Base-by-base conservation (phyloP, 768 basidiomycete species). In the Cubamyces sp. region DNA sequence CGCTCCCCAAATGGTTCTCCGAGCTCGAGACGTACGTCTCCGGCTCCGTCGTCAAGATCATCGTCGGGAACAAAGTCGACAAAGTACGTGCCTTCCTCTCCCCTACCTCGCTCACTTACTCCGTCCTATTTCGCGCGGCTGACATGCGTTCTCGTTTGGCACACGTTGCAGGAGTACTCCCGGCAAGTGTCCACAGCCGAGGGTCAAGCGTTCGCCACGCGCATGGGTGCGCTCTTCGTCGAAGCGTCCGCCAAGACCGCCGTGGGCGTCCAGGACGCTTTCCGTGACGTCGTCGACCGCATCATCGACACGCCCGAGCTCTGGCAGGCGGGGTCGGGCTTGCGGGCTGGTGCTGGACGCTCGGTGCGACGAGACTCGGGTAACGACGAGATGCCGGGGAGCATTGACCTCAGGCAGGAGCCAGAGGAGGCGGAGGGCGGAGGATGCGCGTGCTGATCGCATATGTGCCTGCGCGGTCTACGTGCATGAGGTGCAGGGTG, bases 21-120 rank as follows among this genome's bases (percentile, higher is more conserved):
- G 96, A 98, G 72, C 86, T 98, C 6, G 95, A 98, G 71, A 96
- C 92, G 12, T 98, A 97, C 71, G 92, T 96, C 56, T 87, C 87
- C 1, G 79, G 81, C 19, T 87, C 88, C 1, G 92, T 97, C 21
- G 91, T 94, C 49, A 94, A 95, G 83, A 94, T 98, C 69, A 84
- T 99, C 21, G 95, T 99, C 2, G 96, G 92, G 30, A 91, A 91
- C 77, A 99, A 98, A 76, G 79, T 96, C 18, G 95, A 98, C 80
- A 96, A 96, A 83, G 91, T 86, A 39, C 39, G 71, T 25, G 15
- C 14, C 12, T 64, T 41, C 6, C 23, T 16, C 41, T 37, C 25
- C 4, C 49, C 46, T 12, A 46, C 34, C 2, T 9, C 28, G 11
- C 14, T 43, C 11, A 26, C 48, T 28, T 30, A 4, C 25, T 49